Base-by-base conservation (phyloP, 2,329 filamentous ascomycete genomes). In the Microcyclospora tardicrescens region DNA sequence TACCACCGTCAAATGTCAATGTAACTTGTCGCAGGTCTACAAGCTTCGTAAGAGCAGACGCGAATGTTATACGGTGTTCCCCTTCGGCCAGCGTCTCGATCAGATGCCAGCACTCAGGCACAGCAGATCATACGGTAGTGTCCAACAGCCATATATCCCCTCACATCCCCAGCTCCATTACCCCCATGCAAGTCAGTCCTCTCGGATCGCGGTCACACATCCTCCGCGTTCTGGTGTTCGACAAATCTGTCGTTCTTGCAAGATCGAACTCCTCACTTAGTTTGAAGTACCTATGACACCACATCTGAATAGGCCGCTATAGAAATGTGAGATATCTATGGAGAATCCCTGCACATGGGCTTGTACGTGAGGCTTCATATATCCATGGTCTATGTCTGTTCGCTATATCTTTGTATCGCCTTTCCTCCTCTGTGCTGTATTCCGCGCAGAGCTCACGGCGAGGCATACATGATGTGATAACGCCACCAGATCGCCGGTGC, bases 391-490 rank as follows among this genome's bases (percentile, higher is more conserved):
- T 52, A 35, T 42, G 52, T 54, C 34, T 40, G 33, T 37, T 39
- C 40, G 9, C 38, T 46, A 27, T 24, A 24, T 1, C 39, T 24
- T 24, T 24, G 8, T 8, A 24, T 24, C 44, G 10, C 36, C 45
- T 41, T 61, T 65, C 34, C 64, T 62, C 44, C 67, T 64, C 33
- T 64, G 63, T 29, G 72, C 66, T n/a, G 61, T 60, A 59, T 85
- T 86, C 48, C 79, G 72, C 50, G 69, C 69, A n/a, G 72, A 68
- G 42, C 68, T 67, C 34, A 85, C 51, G 24, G 80, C 71, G 53
- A 85, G 62, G 14, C 69, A 71, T 43, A 84, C 71, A 58, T 86
- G 81, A 49, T 77, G 71, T 53, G 75, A 79, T 44, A 84, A 52
- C 2, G 78, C 79, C 19, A 86, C 69, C 30, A 85, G 50, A 34